Base-by-base conservation (phyloP, 2,329 filamentous ascomycete species). In the Alternaria novae-zelandiae region DNA sequence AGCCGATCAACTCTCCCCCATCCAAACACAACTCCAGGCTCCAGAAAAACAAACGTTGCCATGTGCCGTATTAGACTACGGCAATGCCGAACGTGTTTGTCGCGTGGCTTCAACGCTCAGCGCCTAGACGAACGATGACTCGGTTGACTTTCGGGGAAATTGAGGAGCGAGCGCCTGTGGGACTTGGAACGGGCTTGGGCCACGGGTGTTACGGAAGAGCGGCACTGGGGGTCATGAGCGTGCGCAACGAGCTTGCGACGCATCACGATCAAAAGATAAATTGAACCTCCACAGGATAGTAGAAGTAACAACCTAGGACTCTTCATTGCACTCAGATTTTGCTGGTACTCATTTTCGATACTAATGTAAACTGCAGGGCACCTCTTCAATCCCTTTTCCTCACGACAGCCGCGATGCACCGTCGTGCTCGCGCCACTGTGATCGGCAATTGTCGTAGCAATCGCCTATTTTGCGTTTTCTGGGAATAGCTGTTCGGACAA, bases 141-240 rank as follows among this genome's bases (percentile, higher is more conserved):
- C 20, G 30, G 13, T 12, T 41, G 28, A 17, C 20, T 20, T 15
- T 36, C 30, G 20, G 20, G 36, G 36, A 36, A 23, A 41, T 21
- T 21, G 9, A 41, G 20, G 15, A 32, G 20, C 20, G 30, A 25
- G 49, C 30, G 30, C 15, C 49, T 11, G 28, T 20, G 28, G 28
- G 30, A 51, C 30, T 30, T 51, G 20, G 32, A 12, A 36, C 28
- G 17, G 15, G 49, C 30, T 53, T 53, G 13, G 49, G 36, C 36
- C 36, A 41, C 36, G 36, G 28, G 49, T 53, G 49, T 53, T 53
- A 53, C 30, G 20, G 30, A 53, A 53, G 28, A 23, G 49, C 49
- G 30, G 49, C 49, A 41, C 49, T 26, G 17, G 49, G 28, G 28
- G 6, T 32, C 30, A 26, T n/a, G 17, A 2, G 47, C 47, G 28